These are phyloP conservation scores for Ceratocystis cubensis DNA, from an alignment of 2,329 filamentous ascomycete genomes.

Conservation along the genomic window DNA sequence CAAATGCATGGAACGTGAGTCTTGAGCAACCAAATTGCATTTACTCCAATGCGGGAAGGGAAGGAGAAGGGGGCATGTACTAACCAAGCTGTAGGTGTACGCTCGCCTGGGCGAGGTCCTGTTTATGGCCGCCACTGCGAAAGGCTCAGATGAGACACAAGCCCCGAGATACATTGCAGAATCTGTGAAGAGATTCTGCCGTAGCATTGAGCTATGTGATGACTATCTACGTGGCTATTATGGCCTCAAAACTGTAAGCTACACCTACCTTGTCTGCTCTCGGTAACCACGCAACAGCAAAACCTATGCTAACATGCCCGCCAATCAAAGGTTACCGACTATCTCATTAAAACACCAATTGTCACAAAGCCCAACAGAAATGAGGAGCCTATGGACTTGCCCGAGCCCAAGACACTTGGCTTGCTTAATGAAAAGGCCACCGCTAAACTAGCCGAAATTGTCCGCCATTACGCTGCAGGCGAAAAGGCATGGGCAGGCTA, in stretches of 20 bases:
- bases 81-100: conserved; percentile 51
- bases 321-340: conserved; percentile 35
- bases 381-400: conserved; percentile 40
- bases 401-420: conserved; percentile 46
- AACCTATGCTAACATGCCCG: conserved; percentile 22
- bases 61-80: neutral
- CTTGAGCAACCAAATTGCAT: neutral
- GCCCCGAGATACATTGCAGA: conserved; percentile 47
- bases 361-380: conserved; percentile 38
- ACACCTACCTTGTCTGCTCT: neutral
- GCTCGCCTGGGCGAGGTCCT: conserved; percentile 74
- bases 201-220: conserved; percentile 87
- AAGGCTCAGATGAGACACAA: conserved; percentile 23
- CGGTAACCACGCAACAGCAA: neutral
- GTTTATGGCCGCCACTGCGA: conserved; percentile 51
- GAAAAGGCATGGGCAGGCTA: conserved; percentile 63
- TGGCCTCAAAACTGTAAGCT: conserved; percentile 64
- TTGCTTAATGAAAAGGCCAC: conserved; percentile 62
- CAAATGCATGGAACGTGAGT: conserved; percentile 90
- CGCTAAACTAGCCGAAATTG: conserved; percentile 62
- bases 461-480: conserved; percentile 47
- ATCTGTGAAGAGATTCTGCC: conserved; percentile 71
- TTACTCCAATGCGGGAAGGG: neutral
- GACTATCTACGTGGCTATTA: conserved; percentile 88
- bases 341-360: conserved; percentile 34